phyloP scores from a whole-genome alignment of 257 asterid species.

The Rauvolfia tetraphylla region DNA sequence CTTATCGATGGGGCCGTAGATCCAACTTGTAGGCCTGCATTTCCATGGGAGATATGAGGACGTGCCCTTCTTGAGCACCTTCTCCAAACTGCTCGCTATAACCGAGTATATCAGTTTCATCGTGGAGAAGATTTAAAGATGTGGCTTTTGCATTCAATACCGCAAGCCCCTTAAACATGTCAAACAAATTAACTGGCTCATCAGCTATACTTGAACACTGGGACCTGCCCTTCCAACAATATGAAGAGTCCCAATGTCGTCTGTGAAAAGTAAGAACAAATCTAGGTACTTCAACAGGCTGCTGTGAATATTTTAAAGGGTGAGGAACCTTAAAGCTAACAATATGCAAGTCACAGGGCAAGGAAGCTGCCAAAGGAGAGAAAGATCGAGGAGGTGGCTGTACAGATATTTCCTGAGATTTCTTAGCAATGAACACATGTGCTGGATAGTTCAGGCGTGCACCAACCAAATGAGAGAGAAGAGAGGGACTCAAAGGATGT shows the following conservation, averaged over 20 bases:
- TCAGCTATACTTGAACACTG: conserved; percentile 65
- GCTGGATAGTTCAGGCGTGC: conserved; percentile 79
- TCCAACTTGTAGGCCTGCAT: conserved; percentile 89
- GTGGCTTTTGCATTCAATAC: conserved; percentile 62
- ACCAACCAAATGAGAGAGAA: conserved; percentile 81
- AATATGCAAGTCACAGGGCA: conserved; percentile 95
- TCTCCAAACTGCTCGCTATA: conserved; percentile 61
- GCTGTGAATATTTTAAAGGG: conserved; percentile 67
- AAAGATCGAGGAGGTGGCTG: conserved; percentile 97
- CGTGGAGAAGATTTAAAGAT: conserved; percentile 77
- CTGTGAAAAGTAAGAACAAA: conserved; percentile 64
- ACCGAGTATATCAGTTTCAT: conserved; percentile 73
- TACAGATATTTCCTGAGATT: conserved; percentile 64
- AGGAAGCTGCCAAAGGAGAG: conserved; percentile 66
- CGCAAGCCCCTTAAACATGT: conserved; percentile 66
- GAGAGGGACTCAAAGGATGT: conserved; percentile 68
- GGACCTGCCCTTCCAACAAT: conserved; percentile 65
- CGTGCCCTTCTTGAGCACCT: conserved; percentile 81
- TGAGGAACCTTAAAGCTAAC: conserved; percentile 83
- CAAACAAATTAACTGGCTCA: conserved; percentile 62
- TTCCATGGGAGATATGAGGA: conserved; percentile 90
- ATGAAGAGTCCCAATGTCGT: conserved; percentile 74
- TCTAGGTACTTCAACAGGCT: conserved; percentile 50
- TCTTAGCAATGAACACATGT: conserved; percentile 70
- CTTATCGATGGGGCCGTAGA: conserved; percentile 43